Evolutionary conservation across 148 eudicot genomes (phyloP).

Genomic region (Dianthus caryophyllus): DNA sequence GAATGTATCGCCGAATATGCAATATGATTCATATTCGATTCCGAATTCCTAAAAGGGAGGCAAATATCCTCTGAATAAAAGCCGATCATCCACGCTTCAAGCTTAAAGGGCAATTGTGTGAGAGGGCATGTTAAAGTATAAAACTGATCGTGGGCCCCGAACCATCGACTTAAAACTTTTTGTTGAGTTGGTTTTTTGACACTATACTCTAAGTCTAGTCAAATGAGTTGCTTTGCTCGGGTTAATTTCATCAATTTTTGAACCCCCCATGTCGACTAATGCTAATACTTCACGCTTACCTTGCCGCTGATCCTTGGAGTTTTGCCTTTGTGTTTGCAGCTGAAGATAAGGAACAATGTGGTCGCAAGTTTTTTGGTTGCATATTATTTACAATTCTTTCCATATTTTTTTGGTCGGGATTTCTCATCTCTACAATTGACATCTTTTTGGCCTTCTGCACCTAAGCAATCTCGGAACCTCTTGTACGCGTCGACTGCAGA

Average conservation of each 20-base stretch:
- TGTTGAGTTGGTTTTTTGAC: no score
- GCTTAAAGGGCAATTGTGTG: no score
- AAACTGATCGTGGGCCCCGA: no score
- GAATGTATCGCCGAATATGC: no score
- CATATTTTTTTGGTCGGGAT: slow-evolving; percentile 19
- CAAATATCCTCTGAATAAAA: no score
- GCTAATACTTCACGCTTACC: not conserved
- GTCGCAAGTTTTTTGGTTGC: slow-evolving; percentile 20
- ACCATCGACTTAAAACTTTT: no score
- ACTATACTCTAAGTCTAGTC: no score
- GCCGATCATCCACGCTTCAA: no score
- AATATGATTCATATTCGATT: no score
- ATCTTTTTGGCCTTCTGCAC: slow-evolving; percentile 7
- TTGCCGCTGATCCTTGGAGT: not conserved
- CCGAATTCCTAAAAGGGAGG: no score
- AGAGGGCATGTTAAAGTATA: no score
- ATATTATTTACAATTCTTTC: slow-evolving; percentile 31
- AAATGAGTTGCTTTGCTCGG: not conserved
- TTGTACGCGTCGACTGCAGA: slow-evolving; percentile 13
- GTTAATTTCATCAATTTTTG: not conserved
- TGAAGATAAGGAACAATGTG: slow-evolving; percentile 14
- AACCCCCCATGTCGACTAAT: not conserved
- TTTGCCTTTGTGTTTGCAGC: slow-evolving; percentile 11
- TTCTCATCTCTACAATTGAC: slow-evolving; percentile 2
- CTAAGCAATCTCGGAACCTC: slow-evolving; percentile 9